phyloP scores from a whole-genome alignment of 805 yeast genomes.

The Helenozyma rhizophorensis region DNA sequence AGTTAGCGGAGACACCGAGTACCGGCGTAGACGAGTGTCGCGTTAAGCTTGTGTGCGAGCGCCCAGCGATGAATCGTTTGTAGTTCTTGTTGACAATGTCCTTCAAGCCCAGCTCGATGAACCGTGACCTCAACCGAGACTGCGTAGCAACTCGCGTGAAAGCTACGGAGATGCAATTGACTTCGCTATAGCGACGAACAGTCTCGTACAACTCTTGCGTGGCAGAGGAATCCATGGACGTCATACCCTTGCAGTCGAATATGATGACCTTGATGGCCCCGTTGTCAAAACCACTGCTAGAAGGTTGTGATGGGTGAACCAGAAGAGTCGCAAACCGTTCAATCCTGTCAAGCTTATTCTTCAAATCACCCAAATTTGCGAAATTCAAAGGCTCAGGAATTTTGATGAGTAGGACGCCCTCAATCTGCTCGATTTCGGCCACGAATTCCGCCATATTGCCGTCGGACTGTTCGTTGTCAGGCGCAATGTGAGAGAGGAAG shows the following conservation, averaged over 20 bases:
- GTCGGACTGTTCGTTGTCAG: constrained; percentile 23
- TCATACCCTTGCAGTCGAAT: constrained; percentile 80
- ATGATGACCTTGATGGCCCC: constrained; percentile 49
- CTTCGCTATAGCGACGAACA: constrained; percentile 47
- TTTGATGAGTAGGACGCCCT: constrained; percentile 72
- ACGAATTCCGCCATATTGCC: constrained; percentile 11
- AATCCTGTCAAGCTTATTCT: constrained; percentile 59
- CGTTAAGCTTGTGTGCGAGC: not conserved
- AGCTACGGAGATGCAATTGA: constrained; percentile 51
- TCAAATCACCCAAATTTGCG: constrained; percentile 77
- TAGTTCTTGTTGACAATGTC: constrained; percentile 19
- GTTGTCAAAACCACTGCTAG: constrained; percentile 39
- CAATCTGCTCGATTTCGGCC: constrained; percentile 43
- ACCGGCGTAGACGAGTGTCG: not conserved
- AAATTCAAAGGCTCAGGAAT: constrained; percentile 88
- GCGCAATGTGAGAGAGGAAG: constrained; percentile 17
- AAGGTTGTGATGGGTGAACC: constrained; percentile 72
- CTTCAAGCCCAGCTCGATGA: constrained; percentile 54
- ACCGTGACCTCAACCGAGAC: constrained; percentile 41
- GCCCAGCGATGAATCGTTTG: constrained; percentile 1
- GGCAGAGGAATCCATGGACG: constrained; percentile 74
- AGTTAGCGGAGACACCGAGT: constrained; percentile 13
- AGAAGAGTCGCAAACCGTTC: constrained; percentile 73
- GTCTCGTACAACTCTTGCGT: constrained; percentile 65
- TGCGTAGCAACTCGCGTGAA: constrained; percentile 57